Conservation (phyloP, 2,329 filamentous ascomycete genomes). For the Hypoxylon sp. region DNA sequence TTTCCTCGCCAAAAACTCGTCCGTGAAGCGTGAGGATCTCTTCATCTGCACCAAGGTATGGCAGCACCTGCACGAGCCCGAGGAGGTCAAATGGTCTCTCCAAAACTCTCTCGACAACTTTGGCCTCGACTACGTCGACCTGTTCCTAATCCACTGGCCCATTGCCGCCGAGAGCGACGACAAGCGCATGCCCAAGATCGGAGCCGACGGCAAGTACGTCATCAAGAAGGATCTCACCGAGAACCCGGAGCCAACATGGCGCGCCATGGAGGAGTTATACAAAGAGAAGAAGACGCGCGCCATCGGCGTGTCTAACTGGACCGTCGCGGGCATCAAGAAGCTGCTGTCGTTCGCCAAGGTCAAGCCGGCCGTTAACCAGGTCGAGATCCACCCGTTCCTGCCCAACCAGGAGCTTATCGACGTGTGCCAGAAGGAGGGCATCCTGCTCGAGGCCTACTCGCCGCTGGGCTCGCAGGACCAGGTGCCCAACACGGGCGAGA, state of each 20-base stretch:
- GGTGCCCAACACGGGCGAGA: slow-evolving; percentile 75
- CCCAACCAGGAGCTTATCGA: slow-evolving; percentile 62
- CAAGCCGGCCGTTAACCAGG: slow-evolving; percentile 57
- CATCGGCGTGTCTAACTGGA: slow-evolving; percentile 62
- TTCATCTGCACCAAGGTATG: slow-evolving; percentile 76
- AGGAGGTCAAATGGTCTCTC: slow-evolving; percentile 68
- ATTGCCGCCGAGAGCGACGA: slow-evolving; percentile 60
- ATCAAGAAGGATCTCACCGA: slow-evolving; percentile 71
- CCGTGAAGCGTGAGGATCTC: slow-evolving; percentile 64
- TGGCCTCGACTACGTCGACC: slow-evolving; percentile 67
- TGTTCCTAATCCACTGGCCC: slow-evolving; percentile 69
- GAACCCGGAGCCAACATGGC: slow-evolving; percentile 73
- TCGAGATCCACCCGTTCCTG: slow-evolving; percentile 62
- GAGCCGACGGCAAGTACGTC: slow-evolving; percentile 60
- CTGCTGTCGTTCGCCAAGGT: slow-evolving; percentile 56
- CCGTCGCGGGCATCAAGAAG: slow-evolving; percentile 55
- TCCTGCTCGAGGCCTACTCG: slow-evolving; percentile 64
- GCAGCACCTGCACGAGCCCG: slow-evolving; percentile 72
- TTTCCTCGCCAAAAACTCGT: slow-evolving; percentile 54
- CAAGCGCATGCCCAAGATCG: slow-evolving; percentile 58
- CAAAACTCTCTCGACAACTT: slow-evolving; percentile 64
- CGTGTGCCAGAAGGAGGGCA: slow-evolving; percentile 64
- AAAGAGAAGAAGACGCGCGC: slow-evolving; percentile 51
- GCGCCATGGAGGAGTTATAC: slow-evolving; percentile 65
- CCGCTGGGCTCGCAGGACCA: slow-evolving; percentile 74